Evolutionary conservation across 1,284 basidiomycete species (phyloP).

Genomic region (Moesziomyces globuligerus): DNA sequence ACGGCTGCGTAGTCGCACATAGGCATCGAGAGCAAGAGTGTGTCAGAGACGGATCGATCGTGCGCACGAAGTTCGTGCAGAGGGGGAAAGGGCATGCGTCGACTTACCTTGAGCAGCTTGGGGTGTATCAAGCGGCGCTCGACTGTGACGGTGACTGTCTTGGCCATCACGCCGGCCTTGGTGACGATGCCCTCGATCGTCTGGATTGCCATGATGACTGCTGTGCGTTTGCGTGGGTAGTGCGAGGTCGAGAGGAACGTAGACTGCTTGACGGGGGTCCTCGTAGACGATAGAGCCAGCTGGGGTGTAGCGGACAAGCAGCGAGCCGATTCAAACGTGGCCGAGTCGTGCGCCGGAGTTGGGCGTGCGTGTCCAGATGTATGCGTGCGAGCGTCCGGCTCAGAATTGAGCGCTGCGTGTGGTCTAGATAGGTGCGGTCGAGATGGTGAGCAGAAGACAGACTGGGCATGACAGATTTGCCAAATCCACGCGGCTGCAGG

Average conservation of each 20-base stretch:
- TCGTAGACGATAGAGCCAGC: too few species aligned
- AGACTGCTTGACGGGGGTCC: too few species aligned
- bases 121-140: conserved; percentile 56
- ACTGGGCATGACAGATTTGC: background rate
- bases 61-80: too few species aligned
- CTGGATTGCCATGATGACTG: conserved; percentile 30
- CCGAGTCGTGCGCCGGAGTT: too few species aligned
- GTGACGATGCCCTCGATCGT: conserved; percentile 56
- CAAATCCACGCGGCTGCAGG: too few species aligned
- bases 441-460: background rate
- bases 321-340: too few species aligned
- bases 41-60: background rate
- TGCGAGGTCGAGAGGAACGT: too few species aligned
- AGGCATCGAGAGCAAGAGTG: background rate
- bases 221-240: background rate
- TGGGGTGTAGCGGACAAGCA: too few species aligned
- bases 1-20: conserved; percentile 21
- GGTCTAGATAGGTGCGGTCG: background rate
- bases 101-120: conserved; percentile 58
- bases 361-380: too few species aligned
- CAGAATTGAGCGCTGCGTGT: background rate
- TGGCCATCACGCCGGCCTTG: conserved; percentile 64
- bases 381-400: too few species aligned
- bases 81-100: background rate
- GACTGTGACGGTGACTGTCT: conserved; percentile 63